Evolutionary conservation across 352 stramenopile genomes (phyloP).

Genomic region (Globisporangium canariense): DNA sequence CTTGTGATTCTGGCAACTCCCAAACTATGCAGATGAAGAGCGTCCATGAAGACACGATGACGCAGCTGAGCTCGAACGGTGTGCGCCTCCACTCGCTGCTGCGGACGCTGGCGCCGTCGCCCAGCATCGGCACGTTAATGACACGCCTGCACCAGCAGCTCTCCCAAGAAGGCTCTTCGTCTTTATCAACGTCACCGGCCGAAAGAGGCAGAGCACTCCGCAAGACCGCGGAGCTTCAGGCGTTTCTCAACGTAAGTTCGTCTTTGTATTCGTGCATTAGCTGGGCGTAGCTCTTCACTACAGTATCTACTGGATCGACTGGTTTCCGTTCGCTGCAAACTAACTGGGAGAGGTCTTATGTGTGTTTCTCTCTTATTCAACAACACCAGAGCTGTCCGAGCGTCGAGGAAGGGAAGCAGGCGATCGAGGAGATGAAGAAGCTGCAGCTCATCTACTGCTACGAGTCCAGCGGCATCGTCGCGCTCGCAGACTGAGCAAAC

Average conservation of each 20-base stretch:
- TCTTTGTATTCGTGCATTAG: conserved; percentile 3
- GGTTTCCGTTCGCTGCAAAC: conserved; percentile 21
- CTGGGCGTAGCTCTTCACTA: neutral
- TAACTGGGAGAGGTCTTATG: conserved; percentile 17
- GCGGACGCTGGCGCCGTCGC: conserved; percentile 50
- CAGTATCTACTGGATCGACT: neutral
- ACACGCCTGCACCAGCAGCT: conserved; percentile 72
- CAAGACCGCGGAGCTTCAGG: conserved; percentile 63
- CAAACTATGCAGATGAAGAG: conserved; percentile 34
- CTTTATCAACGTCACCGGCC: conserved; percentile 10
- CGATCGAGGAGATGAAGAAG: conserved; percentile 78
- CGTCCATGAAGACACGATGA: conserved; percentile 41
- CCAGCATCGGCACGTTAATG: conserved; percentile 69
- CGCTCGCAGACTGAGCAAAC: conserved; percentile 51
- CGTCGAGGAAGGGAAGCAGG: conserved; percentile 60
- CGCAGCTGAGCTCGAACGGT: conserved; percentile 54
- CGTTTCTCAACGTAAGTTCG: conserved; percentile 56
- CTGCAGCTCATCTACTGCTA: conserved; percentile 81
- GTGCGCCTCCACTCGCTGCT: conserved; percentile 63
- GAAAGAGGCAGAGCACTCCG: conserved; percentile 22
- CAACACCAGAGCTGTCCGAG: conserved; percentile 65
- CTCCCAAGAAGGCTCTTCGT: conserved; percentile 27
- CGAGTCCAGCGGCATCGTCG: conserved; percentile 72
- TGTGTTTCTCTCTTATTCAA: neutral
- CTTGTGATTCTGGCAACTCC: neutral